Conservation (phyloP, 2,329 filamentous ascomycete species). For the Diaporthe helianthi region DNA sequence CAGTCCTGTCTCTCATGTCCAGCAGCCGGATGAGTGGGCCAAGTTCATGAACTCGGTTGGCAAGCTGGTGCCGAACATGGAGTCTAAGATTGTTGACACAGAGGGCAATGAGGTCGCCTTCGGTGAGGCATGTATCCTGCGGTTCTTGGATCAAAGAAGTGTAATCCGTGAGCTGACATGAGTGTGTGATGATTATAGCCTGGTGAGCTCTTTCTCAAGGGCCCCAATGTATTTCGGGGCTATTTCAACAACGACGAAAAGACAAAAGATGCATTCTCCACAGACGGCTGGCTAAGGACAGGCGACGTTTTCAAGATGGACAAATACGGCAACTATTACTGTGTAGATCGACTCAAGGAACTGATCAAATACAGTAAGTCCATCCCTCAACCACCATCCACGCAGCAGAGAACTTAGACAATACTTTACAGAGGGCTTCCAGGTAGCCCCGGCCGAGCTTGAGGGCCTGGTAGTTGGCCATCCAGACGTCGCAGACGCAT, state of each 20-base stretch:
- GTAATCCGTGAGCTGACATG: not conserved
- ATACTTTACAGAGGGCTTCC: conserved; percentile 66
- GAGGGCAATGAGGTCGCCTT: conserved; percentile 62
- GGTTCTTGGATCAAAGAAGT: not conserved
- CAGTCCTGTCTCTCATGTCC: conserved; percentile 77
- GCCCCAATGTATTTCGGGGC: conserved; percentile 81
- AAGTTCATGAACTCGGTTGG: conserved; percentile 81
- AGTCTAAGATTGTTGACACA: conserved; percentile 79
- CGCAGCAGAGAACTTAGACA: not conserved
- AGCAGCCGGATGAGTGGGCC: conserved; percentile 78
- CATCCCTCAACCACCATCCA: not conserved
- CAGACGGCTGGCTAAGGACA: conserved; percentile 88
- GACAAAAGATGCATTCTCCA: conserved; percentile 73
- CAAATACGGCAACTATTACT: conserved; percentile 80
- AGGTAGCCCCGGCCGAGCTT: conserved; percentile 73
- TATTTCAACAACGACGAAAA: conserved; percentile 78
- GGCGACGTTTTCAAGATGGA: conserved; percentile 87
- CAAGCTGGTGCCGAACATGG: conserved; percentile 77
- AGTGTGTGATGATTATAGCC: conserved; percentile 46
- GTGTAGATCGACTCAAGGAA: conserved; percentile 84
- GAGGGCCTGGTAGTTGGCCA: conserved; percentile 56
- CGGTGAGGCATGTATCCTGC: conserved; percentile 48
- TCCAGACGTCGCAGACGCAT: conserved; percentile 60
- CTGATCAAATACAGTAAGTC: conserved; percentile 65
- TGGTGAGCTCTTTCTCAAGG: conserved; percentile 80